Conservation (phyloP, 2,329 filamentous ascomycete genomes). For the Penicillium polonicum region DNA sequence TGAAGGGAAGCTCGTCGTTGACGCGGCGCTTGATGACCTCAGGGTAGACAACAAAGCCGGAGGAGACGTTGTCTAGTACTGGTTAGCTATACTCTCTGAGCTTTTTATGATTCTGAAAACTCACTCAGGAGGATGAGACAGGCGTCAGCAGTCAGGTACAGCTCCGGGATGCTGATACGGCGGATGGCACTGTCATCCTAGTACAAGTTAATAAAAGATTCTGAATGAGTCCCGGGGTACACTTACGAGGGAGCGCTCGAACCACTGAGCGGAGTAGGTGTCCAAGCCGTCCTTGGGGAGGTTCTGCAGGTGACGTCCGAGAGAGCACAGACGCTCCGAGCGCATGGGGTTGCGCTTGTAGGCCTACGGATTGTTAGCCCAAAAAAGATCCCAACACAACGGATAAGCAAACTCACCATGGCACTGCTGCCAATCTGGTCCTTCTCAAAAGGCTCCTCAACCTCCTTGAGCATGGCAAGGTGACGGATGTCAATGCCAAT, state of each 20-base stretch:
- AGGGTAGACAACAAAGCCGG: conserved; percentile 76
- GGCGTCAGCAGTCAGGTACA: conserved; percentile 67
- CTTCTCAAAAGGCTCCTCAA: conserved; percentile 80
- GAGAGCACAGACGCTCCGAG: conserved; percentile 60
- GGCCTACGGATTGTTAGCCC: conserved; percentile 50
- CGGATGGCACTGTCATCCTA: conserved; percentile 70
- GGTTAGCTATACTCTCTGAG: conserved; percentile 1
- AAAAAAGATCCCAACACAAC: not conserved
- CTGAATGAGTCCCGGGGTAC: not conserved
- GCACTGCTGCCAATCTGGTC: conserved; percentile 71
- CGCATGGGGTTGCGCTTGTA: conserved; percentile 63
- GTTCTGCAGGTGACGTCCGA: conserved; percentile 57
- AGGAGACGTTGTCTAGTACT: conserved; percentile 62
- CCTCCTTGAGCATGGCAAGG: conserved; percentile 73
- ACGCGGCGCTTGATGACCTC: conserved; percentile 66
- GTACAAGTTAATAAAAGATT: conserved; percentile 12
- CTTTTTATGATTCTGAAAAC: conserved; percentile 6
- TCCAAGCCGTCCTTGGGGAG: conserved; percentile 58
- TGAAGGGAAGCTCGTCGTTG: conserved; percentile 79
- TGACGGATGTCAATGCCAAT: conserved; percentile 74
- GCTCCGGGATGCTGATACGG: conserved; percentile 58
- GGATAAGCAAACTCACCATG: conserved; percentile 41
- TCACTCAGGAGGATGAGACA: conserved; percentile 42
- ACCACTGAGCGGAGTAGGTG: conserved; percentile 71
- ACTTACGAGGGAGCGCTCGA: conserved; percentile 66